Evolutionary conservation across 768 basidiomycete genomes (phyloP).

Genomic region (Suillus sp.): DNA sequence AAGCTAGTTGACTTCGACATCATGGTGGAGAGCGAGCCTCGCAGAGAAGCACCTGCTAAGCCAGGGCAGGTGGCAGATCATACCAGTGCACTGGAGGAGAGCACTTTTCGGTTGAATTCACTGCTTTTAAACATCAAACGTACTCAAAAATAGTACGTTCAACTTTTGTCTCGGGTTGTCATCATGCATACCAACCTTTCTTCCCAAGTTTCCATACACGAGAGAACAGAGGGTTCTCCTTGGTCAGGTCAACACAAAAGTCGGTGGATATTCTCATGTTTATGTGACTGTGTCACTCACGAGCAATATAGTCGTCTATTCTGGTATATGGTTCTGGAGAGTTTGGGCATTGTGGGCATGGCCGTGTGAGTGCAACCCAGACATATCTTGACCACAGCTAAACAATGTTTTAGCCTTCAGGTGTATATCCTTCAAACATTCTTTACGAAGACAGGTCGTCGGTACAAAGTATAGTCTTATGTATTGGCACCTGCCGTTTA

Average conservation of each 20-base stretch:
- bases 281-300: constrained; percentile 1
- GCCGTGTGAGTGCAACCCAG: constrained; percentile 64
- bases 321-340: constrained; percentile 90
- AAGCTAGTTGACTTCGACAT: constrained; percentile 96
- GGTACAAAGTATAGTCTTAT: constrained; percentile 74
- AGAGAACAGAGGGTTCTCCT: constrained; percentile 91
- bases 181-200: constrained; percentile 11
- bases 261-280: constrained; percentile 31
- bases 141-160: constrained; percentile 90
- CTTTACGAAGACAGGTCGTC: constrained; percentile 91
- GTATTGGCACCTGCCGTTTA: background rate
- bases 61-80: constrained; percentile 89
- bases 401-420: constrained; percentile 59
- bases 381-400: constrained; percentile 9
- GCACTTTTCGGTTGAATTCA: constrained; percentile 86
- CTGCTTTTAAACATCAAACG: constrained; percentile 89
- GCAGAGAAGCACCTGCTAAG: constrained; percentile 86
- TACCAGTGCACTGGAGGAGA: constrained; percentile 92
- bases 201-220: constrained; percentile 83
- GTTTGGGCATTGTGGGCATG: constrained; percentile 78
- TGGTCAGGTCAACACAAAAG: constrained; percentile 90
- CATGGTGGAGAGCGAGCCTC: constrained; percentile 97
- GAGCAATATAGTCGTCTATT: constrained; percentile 70
- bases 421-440: constrained; percentile 94
- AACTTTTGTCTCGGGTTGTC: background rate